These are phyloP conservation scores for Drechslera avenae DNA, from an alignment of 2,329 filamentous ascomycete species.

Conservation along the genomic window DNA sequence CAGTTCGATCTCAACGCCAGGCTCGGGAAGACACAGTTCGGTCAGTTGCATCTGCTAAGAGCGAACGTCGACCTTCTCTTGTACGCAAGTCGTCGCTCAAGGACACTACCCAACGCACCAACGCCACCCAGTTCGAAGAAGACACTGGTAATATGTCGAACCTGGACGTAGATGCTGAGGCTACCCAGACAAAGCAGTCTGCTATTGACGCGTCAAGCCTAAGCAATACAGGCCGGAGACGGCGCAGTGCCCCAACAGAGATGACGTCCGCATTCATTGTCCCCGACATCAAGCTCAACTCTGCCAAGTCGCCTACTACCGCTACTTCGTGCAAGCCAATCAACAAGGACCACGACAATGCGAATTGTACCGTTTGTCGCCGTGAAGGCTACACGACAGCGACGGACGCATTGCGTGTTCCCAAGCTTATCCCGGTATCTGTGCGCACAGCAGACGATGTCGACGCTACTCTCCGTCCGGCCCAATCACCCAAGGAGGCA, in stretches of 20 bases:
- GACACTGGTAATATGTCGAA: constrained; percentile 45
- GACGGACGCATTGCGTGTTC: constrained; percentile 47
- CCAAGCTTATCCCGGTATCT: constrained; percentile 58
- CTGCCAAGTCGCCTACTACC: constrained; percentile 28
- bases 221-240: constrained; percentile 57
- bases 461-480: constrained; percentile 64
- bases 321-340: constrained; percentile 26
- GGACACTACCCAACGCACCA: constrained; percentile 51
- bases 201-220: constrained; percentile 50
- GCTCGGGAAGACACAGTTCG: constrained; percentile 49
- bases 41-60: constrained; percentile 47
- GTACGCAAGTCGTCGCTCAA: constrained; percentile 63
- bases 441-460: constrained; percentile 58
- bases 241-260: constrained; percentile 56
- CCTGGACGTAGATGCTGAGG: constrained; percentile 31
- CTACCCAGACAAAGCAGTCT: constrained; percentile 39
- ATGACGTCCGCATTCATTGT: constrained; percentile 70
- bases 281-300: constrained; percentile 63
- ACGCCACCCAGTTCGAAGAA: constrained; percentile 38
- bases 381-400: constrained; percentile 47
- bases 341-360: constrained; percentile 56
- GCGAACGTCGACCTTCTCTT: constrained; percentile 46
- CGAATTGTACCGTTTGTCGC: constrained; percentile 63
- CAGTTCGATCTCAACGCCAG: constrained; percentile 44
- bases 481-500: constrained; percentile 71